These are phyloP conservation scores for Chiua virens DNA, from an alignment of 768 basidiomycete genomes.

Conservation along the genomic window DNA sequence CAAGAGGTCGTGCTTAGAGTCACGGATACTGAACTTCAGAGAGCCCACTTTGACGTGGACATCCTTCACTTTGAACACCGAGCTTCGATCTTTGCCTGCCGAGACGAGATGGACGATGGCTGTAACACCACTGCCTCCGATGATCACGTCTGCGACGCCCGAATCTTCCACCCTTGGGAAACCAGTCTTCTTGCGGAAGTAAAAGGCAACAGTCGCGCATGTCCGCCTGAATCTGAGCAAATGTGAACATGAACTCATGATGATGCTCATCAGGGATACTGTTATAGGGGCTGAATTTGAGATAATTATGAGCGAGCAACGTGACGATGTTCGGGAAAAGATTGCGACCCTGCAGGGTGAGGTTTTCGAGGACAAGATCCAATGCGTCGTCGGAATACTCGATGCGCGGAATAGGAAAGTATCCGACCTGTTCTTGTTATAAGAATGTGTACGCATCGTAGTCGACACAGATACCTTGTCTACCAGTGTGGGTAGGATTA, in stretches of 20 bases:
- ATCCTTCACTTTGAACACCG: conserved; percentile 71
- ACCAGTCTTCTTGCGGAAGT: conserved; percentile 83
- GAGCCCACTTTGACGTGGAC: conserved; percentile 81
- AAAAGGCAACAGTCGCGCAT: conserved; percentile 94
- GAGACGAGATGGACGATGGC: conserved; percentile 61
- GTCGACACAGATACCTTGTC: conserved; percentile 51
- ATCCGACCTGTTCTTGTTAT: conserved; percentile 51
- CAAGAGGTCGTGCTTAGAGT: conserved; percentile 85
- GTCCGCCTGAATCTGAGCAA: conserved; percentile 89
- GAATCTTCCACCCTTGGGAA: conserved; percentile 79
- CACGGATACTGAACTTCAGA: conserved; percentile 88
- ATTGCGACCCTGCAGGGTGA: conserved; percentile 85
- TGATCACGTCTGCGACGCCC: conserved; percentile 80
- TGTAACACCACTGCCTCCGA: conserved; percentile 82
- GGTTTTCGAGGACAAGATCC: conserved; percentile 92
- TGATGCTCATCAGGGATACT: conserved; percentile 53
- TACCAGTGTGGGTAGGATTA: conserved; percentile 79
- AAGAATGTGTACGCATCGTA: neutral
- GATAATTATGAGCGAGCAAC: conserved; percentile 75
- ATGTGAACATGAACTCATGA: conserved; percentile 73
- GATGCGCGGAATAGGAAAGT: conserved; percentile 88
- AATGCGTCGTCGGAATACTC: conserved; percentile 88
- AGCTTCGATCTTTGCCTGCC: conserved; percentile 61
- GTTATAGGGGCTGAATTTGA: conserved; percentile 82
- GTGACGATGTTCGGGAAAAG: conserved; percentile 80